Base-by-base conservation (phyloP, 2,329 filamentous ascomycete genomes). In the Ambrosiella xylebori region DNA sequence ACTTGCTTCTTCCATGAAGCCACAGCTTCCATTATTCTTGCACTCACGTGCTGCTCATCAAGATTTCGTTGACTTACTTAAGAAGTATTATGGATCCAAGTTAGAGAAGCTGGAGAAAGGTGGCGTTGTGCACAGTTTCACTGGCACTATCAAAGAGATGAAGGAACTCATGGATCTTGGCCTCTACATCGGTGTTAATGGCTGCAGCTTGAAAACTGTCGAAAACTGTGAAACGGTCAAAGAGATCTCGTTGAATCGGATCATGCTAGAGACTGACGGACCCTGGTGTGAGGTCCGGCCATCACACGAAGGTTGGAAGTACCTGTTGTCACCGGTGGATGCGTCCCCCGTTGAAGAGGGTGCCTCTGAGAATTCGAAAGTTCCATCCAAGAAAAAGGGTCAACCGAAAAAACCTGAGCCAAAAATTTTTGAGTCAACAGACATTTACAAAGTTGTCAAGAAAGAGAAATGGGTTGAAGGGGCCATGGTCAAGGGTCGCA, bases 261-360 rank as follows among this genome's bases (percentile, higher is more conserved):
- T 98, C 57, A 94, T 97, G 78, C 81, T 98, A 53, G 93, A 98
- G 75, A 98, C 93, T 0, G 93, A 98, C 68, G 93, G 93, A 1
- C 93, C 93, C 2, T 98, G 93, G 86, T 98, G 93, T 67, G 93
- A 98, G 69, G 91, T 98, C 60, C 77, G 93, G 27, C 84, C 89
- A 0, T 88, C 81, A 37, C 91, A 98, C 71, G 89, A 90, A 37
- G 88, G 88, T 1, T 86, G 84, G 65, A 85, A 84, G 69, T 85
- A 84, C 63, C 70, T 81, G 9, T 68, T 80, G 63, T 57, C 63
- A 1, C 61, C 63, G 13, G 62, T 63, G 1, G 64, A 67, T 7
- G 63, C 62, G 2, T 12, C 13, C 11, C 6, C 44, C 13, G 37
- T 13, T 13, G 56, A 61, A 38, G 56, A 57, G 45, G 52, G 36